phyloP scores from a whole-genome alignment of 176 grass and related monocot genomes.

The Juncus effusus region DNA sequence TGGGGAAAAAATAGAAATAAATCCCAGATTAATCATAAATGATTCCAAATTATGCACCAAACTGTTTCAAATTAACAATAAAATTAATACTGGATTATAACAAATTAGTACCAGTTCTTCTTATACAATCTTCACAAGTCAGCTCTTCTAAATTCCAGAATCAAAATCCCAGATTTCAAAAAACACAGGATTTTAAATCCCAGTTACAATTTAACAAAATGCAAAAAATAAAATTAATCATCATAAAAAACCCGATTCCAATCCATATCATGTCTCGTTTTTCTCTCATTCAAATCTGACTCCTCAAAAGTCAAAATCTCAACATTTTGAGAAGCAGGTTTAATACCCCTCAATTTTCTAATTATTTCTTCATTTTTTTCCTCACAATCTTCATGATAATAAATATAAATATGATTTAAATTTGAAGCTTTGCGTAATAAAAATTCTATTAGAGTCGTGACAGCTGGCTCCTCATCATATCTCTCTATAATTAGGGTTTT shows the following conservation, averaged over 20 bases:
- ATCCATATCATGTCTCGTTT: neutral
- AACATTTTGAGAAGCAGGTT: neutral
- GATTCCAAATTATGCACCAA: too few species aligned
- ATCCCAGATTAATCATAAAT: too few species aligned
- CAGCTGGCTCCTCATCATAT: neutral
- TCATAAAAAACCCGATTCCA: neutral
- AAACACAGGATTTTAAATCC: too few species aligned
- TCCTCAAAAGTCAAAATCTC: neutral
- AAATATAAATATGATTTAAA: neutral
- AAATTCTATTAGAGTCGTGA: constrained; percentile 4
- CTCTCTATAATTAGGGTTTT: neutral
- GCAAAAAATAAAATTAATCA: neutral
- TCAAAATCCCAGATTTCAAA: too few species aligned
- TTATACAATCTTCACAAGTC: too few species aligned
- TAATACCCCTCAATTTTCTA: neutral
- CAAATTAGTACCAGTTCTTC: too few species aligned
- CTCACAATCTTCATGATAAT: neutral
- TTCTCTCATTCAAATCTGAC: neutral
- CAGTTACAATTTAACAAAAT: too few species aligned
- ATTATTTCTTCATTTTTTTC: neutral
- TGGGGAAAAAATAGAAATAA: too few species aligned
- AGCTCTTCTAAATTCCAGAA: too few species aligned
- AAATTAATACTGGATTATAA: too few species aligned
- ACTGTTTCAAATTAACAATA: too few species aligned
- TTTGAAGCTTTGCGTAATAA: neutral